phyloP scores from a whole-genome alignment of 192 early-diverging fungal species.

The Backusella mclennaniae region DNA sequence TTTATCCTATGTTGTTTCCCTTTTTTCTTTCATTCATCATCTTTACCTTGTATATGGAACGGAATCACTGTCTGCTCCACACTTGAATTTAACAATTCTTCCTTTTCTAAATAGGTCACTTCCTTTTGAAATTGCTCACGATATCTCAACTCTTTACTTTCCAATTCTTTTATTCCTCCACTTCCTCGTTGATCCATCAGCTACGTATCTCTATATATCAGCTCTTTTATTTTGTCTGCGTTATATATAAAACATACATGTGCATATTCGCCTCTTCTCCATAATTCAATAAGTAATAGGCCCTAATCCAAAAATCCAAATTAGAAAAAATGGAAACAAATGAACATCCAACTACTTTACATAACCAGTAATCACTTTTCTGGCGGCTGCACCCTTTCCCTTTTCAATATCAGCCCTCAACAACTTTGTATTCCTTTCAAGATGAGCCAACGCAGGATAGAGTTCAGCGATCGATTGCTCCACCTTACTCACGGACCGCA shows the following conservation, averaged over 20 bases:
- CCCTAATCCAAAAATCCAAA: background rate
- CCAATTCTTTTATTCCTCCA: background rate
- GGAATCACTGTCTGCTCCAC: background rate
- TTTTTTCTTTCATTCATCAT: background rate
- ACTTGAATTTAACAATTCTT: background rate
- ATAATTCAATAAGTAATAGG: conserved; percentile 7
- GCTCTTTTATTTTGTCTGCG: no score
- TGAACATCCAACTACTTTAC: background rate
- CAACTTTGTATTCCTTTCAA: background rate
- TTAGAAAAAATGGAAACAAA: background rate
- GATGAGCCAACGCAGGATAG: background rate
- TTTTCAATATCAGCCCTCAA: conserved; percentile 1
- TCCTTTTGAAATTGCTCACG: background rate
- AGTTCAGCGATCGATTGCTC: conserved; percentile 4
- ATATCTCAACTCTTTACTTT: background rate
- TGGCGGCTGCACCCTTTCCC: background rate
- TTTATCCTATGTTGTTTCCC: background rate
- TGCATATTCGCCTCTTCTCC: conserved; percentile 11
- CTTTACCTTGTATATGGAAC: background rate
- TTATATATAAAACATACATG: background rate
- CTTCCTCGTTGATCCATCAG: background rate
- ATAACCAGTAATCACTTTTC: conserved; percentile 9
- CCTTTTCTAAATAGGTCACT: background rate
- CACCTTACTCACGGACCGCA: conserved; percentile 1
- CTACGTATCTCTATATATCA: background rate